Base-by-base conservation (phyloP, 192 early-diverging fungal genomes). In the Diversispora epigaea region DNA sequence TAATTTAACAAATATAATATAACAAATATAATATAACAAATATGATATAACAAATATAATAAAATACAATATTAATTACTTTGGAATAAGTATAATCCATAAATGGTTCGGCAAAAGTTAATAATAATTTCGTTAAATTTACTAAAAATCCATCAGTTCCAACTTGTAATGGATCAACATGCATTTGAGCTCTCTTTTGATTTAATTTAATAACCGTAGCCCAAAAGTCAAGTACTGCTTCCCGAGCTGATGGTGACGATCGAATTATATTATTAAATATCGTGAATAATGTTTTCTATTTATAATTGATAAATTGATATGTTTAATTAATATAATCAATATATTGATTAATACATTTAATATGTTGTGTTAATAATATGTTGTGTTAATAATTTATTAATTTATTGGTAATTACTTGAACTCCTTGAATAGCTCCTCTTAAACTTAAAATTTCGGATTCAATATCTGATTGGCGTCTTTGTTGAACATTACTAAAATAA, bases 101-200 rank as follows among this genome's bases (percentile, higher is more conserved):
- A 66, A 99, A 91, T 1, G 97, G 97, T 22, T 98, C 94, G 44
- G 89, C 86, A 43, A 98, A 85, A 8, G 76, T 78, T 43, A 95
- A 84, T 72, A 89, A 80, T 6, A 90, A 83, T 32, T 82, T 82
- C 3, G 88, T 81, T 25, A 96, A 77, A 70, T 94, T 96, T 68
- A 89, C 87, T 69, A 96, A 83, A 80, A 96, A 94, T 19, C 96
- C 96, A 79, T 96, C 91, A 43, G 91, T 86, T 2, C 93, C 92
- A 0, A 95, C 91, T 14, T 85, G 85, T 3, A 83, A 66, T 47
- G 78, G 80, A 69, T 98, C 92, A 5, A 95, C 91, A 79, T 94
- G 91, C 86, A 95, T 91, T 22, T 88, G 87, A 2, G 86, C 90
- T 58, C 95, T 86, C 56, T 78, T 81, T 21, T 84, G 82, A 66